A percentile compares a stretch with the other conserved stretches of the same genome.
Evolutionary conservation across 2,329 filamentous ascomycete genomes (phyloP).

Genomic region (Colletotrichum orchidophilum): DNA sequence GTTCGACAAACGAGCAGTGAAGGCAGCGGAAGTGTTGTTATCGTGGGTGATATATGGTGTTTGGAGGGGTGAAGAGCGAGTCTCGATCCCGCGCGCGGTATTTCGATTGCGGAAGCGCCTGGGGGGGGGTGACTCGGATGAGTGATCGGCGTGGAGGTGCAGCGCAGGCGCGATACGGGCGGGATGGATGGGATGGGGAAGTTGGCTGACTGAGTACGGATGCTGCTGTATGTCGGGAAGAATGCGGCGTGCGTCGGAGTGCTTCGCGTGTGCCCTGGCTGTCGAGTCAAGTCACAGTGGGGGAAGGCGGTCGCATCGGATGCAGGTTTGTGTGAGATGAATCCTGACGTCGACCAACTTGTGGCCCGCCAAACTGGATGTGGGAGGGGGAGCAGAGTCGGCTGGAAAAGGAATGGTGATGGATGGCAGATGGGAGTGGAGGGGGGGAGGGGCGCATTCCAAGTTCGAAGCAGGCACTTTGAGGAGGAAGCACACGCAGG

Average conservation of each 20-base stretch:
- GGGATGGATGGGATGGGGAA: background rate
- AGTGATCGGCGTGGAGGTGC: background rate
- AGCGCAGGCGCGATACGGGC: conserved; percentile 7
- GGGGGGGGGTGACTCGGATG: conserved; percentile 7
- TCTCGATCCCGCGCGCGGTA: conserved; percentile 20
- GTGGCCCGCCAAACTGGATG: conserved; percentile 26
- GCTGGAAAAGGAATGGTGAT: conserved; percentile 19
- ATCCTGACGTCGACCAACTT: conserved; percentile 28
- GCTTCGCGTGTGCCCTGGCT: conserved; percentile 7
- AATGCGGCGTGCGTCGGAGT: conserved; percentile 3
- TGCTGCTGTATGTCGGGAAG: conserved; percentile 1
- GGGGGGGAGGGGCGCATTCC: background rate
- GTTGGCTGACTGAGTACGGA: background rate
- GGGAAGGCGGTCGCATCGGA: conserved; percentile 9
- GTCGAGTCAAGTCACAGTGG: background rate
- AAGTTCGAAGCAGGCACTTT: background rate
- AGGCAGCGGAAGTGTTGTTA: background rate
- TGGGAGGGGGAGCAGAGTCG: conserved; percentile 8
- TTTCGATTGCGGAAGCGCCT: conserved; percentile 20
- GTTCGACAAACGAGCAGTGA: background rate
- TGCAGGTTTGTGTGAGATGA: conserved; percentile 12
- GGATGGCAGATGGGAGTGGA: background rate
- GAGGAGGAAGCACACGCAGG: too few relatives aligned
- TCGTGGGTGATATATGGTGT: conserved; percentile 20
- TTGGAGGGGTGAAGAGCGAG: background rate